These are phyloP conservation scores for Actinidia chinensis DNA, from an alignment of 179 eudicot genomes.

Conservation along the genomic window DNA sequence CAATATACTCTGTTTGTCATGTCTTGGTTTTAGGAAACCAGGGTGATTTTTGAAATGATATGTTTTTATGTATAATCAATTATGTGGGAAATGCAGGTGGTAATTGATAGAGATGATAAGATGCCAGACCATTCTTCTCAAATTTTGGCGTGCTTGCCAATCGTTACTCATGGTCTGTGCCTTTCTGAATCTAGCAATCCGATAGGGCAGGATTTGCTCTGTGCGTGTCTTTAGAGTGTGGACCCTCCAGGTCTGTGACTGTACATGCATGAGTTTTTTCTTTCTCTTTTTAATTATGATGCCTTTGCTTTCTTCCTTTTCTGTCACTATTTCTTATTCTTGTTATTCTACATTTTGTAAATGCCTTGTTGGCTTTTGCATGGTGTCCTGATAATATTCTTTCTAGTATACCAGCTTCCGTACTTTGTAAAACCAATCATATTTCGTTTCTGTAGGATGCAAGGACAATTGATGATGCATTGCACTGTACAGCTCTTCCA, in stretches of 20 bases:
- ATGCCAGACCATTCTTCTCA: constrained; percentile 82
- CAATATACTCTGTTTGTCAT: neutral
- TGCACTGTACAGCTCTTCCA: constrained; percentile 84
- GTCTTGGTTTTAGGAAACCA: neutral
- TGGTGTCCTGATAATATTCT: too few relatives aligned
- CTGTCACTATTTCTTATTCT: neutral
- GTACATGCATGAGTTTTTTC: neutral
- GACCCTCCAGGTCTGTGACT: constrained; percentile 85
- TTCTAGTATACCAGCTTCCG: too few relatives aligned
- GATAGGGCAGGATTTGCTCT: constrained; percentile 83
- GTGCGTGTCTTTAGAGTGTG: constrained; percentile 84
- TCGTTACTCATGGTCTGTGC: constrained; percentile 94
- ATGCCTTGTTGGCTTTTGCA: neutral
- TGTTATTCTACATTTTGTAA: constrained; percentile 11
- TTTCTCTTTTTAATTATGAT: too few relatives aligned
- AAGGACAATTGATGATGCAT: constrained; percentile 97
- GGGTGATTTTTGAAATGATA: neutral
- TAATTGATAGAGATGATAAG: constrained; percentile 89
- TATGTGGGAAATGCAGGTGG: constrained; percentile 62
- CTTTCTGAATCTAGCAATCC: constrained; percentile 76
- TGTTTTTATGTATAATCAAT: constrained; percentile 4
- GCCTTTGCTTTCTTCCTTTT: neutral
- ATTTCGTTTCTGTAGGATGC: constrained; percentile 62
- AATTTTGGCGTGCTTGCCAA: constrained; percentile 93
- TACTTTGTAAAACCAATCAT: constrained; percentile 14